Percentiles rank a stretch among this genome's conserved stretches.
Evolutionary conservation across 495 filamentous ascomycete species (phyloP).

Genomic region (Xylaria castorea): DNA sequence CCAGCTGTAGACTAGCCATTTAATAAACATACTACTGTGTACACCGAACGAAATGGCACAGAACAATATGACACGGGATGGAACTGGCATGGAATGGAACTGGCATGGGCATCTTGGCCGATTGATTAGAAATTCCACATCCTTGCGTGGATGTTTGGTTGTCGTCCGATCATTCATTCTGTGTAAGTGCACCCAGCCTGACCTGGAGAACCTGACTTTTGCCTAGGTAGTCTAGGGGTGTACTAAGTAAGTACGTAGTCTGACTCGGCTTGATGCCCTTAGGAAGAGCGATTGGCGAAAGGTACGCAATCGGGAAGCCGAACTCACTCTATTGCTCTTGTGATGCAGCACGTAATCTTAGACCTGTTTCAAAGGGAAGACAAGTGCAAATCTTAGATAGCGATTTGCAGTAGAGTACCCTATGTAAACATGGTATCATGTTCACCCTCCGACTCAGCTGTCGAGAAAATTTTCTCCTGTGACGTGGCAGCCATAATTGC

Average conservation of each 20-base stretch:
- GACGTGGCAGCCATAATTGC: slow-evolving; percentile 11
- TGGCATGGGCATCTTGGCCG: background rate
- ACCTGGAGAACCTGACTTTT: background rate
- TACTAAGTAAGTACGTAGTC: too few species aligned
- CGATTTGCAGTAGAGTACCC: background rate
- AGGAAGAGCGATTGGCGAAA: slow-evolving; percentile 11
- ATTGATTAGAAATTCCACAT: background rate
- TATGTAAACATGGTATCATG: background rate
- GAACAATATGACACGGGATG: background rate
- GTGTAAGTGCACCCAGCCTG: background rate
- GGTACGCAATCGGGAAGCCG: background rate
- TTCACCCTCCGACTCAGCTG: background rate
- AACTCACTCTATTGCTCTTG: background rate
- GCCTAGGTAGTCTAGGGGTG: background rate
- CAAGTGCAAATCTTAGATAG: background rate
- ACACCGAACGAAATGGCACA: background rate
- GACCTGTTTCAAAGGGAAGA: background rate
- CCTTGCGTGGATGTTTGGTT: background rate
- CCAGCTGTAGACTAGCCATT: background rate
- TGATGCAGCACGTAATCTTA: slow-evolving; percentile 3
- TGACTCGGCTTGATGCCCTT: background rate
- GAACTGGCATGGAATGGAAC: background rate
- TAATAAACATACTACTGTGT: background rate
- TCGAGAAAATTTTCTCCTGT: background rate
- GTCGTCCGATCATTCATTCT: background rate